Evolutionary conservation across 2,329 filamentous ascomycete species (phyloP).

Genomic region (Botrytis sinoallii): DNA sequence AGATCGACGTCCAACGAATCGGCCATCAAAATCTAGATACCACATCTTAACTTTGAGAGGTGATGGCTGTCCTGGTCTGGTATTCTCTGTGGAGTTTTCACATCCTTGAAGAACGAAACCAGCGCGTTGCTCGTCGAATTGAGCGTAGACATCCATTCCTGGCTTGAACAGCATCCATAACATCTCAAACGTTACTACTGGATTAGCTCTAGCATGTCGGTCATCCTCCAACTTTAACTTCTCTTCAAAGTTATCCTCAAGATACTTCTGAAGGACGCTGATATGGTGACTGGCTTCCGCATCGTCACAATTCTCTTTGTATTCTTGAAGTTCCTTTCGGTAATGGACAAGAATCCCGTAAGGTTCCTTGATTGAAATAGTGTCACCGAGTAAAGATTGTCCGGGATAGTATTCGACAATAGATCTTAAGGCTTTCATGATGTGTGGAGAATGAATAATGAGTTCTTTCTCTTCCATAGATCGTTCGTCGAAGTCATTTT

Average conservation of each 20-base stretch:
- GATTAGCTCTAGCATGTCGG: slow-evolving; percentile 21
- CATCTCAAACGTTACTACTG: slow-evolving; percentile 31
- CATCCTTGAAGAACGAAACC: slow-evolving; percentile 28
- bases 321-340: slow-evolving; percentile 28
- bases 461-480: slow-evolving; percentile 31
- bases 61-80: slow-evolving; percentile 23
- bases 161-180: slow-evolving; percentile 32
- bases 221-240: slow-evolving; percentile 27
- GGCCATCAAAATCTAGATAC: slow-evolving; percentile 37
- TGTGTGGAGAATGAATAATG: slow-evolving; percentile 28
- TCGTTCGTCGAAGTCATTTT: slow-evolving; percentile 27
- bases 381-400: slow-evolving; percentile 26
- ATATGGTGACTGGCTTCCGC: slow-evolving; percentile 28
- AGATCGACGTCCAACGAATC: slow-evolving; percentile 29
- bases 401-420: slow-evolving; percentile 31
- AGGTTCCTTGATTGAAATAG: slow-evolving; percentile 38
- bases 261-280: slow-evolving; percentile 25
- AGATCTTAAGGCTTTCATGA: slow-evolving; percentile 30
- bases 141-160: slow-evolving; percentile 28
- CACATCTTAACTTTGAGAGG: slow-evolving; percentile 32
- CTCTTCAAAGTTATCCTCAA: slow-evolving; percentile 28
- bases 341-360: slow-evolving; percentile 39
- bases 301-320: slow-evolving; percentile 27
- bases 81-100: slow-evolving; percentile 12
- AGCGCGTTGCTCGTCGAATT: slow-evolving; percentile 25